These are phyloP conservation scores for Puccinia coronata DNA, from an alignment of 1,284 basidiomycete species.

Conservation along the genomic window DNA sequence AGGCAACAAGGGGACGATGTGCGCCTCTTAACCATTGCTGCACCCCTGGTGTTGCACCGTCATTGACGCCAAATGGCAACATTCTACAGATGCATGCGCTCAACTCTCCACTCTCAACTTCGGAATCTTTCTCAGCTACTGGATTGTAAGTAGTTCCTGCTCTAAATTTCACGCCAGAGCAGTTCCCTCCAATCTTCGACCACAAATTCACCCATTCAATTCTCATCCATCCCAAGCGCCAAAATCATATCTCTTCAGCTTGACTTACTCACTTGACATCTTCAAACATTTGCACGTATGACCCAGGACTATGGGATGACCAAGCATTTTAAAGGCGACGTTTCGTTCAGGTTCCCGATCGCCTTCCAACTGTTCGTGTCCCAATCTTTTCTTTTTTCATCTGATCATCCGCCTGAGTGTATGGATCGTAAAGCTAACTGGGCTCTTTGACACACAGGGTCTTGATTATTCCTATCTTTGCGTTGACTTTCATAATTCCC, in stretches of 20 bases:
- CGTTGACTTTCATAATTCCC: constrained; percentile 53
- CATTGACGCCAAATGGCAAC: too few relatives aligned
- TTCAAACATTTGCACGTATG: neutral
- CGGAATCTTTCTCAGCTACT: constrained; percentile 58
- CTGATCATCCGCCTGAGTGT: too few relatives aligned
- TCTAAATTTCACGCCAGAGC: too few relatives aligned
- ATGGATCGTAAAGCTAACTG: too few relatives aligned
- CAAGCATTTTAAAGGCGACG: constrained; percentile 30
- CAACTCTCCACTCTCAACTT: constrained; percentile 57
- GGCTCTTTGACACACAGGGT: constrained; percentile 18
- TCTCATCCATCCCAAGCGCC: too few relatives aligned
- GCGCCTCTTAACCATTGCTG: neutral
- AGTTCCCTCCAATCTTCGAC: too few relatives aligned
- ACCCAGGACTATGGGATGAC: constrained; percentile 57
- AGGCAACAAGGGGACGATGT: constrained; percentile 57
- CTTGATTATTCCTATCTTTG: constrained; percentile 54
- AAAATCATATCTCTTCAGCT: too few relatives aligned
- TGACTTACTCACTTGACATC: neutral
- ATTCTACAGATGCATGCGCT: constrained; percentile 55
- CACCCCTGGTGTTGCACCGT: too few relatives aligned
- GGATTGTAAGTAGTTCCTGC: too few relatives aligned
- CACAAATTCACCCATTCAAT: too few relatives aligned
- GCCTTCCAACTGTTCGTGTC: constrained; percentile 52
- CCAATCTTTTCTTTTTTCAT: too few relatives aligned
- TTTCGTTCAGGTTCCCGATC: constrained; percentile 51